Evolutionary conservation across 73 alveolate genomes (phyloP).

Genomic region (Vitrella brassicaformis): DNA sequence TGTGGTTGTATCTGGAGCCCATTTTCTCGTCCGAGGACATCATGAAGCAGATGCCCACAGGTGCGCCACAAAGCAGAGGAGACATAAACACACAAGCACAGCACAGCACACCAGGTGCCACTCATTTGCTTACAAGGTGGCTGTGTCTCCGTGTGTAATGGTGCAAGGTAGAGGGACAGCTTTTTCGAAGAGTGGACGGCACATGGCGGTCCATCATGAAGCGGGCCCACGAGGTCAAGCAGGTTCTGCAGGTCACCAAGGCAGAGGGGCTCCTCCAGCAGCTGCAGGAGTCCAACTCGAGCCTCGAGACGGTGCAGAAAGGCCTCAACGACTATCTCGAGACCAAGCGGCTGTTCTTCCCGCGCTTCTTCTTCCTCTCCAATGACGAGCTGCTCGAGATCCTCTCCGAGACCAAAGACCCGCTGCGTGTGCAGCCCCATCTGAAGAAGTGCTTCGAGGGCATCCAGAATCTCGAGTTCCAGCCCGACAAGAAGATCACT

Average conservation of each 20-base stretch:
- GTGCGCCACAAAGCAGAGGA: neutral
- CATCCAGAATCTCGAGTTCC: conserved; percentile 67
- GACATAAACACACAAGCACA: too few species aligned
- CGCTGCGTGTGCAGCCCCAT: conserved; percentile 79
- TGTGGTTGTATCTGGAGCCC: conserved; percentile 89
- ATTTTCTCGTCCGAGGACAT: conserved; percentile 90
- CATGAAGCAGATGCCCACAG: conserved; percentile 88
- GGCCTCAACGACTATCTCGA: conserved; percentile 78
- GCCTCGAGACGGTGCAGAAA: conserved; percentile 61
- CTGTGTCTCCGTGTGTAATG: too few species aligned
- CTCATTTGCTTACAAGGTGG: too few species aligned
- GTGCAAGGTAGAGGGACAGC: too few species aligned
- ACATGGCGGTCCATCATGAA: conserved; percentile 84
- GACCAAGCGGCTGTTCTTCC: conserved; percentile 89
- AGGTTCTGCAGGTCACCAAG: conserved; percentile 28
- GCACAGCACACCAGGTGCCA: too few species aligned
- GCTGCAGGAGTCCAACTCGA: conserved; percentile 61
- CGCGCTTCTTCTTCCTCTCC: conserved; percentile 84
- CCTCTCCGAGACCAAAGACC: conserved; percentile 83
- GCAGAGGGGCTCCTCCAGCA: conserved; percentile 62
- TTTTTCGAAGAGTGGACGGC: conserved; percentile 76
- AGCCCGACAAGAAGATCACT: conserved; percentile 57
- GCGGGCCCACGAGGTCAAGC: neutral
- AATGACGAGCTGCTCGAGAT: conserved; percentile 74
- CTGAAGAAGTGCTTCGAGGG: conserved; percentile 87